phyloP scores from a whole-genome alignment of 148 eudicot species.

The Arbutus unedo region DNA sequence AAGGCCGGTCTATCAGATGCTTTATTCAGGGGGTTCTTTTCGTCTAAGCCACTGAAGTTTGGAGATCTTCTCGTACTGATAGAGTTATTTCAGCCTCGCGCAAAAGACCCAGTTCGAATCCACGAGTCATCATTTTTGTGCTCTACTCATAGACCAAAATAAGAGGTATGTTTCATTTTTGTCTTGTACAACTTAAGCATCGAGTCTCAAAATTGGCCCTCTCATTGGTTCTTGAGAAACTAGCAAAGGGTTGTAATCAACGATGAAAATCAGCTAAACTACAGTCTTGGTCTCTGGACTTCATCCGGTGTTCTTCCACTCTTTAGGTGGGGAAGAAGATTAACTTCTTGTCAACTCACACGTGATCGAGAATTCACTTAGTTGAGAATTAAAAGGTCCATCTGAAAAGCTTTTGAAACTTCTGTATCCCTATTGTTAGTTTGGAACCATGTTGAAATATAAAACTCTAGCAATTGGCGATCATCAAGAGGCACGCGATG shows the following conservation, averaged over 20 bases:
- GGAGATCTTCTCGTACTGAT: background rate
- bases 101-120: background rate
- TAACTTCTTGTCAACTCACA: no score
- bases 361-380: no score
- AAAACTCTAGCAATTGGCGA: background rate
- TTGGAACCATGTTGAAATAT: background rate
- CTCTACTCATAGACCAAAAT: background rate
- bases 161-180: background rate
- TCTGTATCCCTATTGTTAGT: background rate
- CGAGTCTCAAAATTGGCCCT: background rate
- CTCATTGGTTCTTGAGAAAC: no score
- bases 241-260: no score
- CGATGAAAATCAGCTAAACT: no score
- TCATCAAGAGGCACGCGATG: background rate
- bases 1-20: slow-evolving; percentile 82
- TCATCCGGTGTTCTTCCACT: no score
- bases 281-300: no score
- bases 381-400: no score
- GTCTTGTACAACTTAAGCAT: background rate
- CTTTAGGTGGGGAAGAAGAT: no score
- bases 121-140: background rate
- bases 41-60: slow-evolving; percentile 41
- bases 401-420: slow-evolving; percentile 4
- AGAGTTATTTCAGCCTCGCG: background rate
- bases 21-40: slow-evolving; percentile 81